phyloP scores from a whole-genome alignment of 73 alveolate species.

The Loxodes magnus region DNA sequence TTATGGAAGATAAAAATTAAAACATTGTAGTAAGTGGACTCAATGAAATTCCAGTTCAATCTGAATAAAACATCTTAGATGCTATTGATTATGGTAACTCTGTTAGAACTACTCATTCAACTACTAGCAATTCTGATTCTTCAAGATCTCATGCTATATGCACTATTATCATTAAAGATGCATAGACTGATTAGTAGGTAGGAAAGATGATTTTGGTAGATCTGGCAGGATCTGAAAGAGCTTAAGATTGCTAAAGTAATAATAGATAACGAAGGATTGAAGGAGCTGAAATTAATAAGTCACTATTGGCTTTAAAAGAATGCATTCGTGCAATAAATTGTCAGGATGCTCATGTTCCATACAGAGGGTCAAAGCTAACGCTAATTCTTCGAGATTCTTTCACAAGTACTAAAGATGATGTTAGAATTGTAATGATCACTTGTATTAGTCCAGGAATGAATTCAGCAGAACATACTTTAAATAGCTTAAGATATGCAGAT shows the following conservation, averaged over 20 bases:
- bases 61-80: slow-evolving; percentile 45
- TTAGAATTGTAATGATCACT: slow-evolving; percentile 88
- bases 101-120: slow-evolving; percentile 69
- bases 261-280: slow-evolving; percentile 81
- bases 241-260: slow-evolving; percentile 81
- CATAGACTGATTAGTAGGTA: slow-evolving; percentile 37
- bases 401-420: slow-evolving; percentile 60
- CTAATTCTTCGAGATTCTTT: slow-evolving; percentile 91
- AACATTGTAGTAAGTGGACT: slow-evolving; percentile 66
- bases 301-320: slow-evolving; percentile 85
- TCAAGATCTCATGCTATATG: slow-evolving; percentile 93
- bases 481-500: slow-evolving; percentile 75
- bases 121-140: slow-evolving; percentile 68
- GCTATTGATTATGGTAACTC: slow-evolving; percentile 58
- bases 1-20: slow-evolving; percentile 73
- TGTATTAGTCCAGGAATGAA: slow-evolving; percentile 91
- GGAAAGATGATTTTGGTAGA: slow-evolving; percentile 86
- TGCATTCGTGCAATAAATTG: slow-evolving; percentile 94
- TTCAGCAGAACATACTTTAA: slow-evolving; percentile 87
- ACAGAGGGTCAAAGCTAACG: slow-evolving; percentile 94
- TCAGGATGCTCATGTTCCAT: slow-evolving; percentile 93
- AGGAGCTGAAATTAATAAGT: slow-evolving; percentile 94
- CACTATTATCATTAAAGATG: slow-evolving; percentile 46
- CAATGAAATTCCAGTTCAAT: slow-evolving; percentile 41
- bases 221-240: slow-evolving; percentile 96